Conservation (phyloP, 768 basidiomycete species). For the Amanita thiersii region DNA sequence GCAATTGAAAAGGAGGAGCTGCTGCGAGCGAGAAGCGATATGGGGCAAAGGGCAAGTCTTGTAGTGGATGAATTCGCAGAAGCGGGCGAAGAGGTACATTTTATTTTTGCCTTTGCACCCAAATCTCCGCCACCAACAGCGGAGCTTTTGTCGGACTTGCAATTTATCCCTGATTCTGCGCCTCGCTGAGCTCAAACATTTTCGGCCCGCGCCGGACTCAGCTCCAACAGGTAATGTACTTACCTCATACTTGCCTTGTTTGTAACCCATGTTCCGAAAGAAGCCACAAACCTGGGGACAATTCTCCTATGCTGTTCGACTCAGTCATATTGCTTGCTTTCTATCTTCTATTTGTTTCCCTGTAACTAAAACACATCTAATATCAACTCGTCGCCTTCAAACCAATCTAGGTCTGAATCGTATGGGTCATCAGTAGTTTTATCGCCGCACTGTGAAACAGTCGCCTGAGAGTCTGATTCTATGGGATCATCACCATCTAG, state of each 20-base stretch:
- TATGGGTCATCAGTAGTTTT: background rate
- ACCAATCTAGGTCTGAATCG: background rate
- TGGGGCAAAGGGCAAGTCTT: constrained; percentile 15
- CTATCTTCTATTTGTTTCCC: too few relatives aligned
- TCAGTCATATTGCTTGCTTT: background rate
- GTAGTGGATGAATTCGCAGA: constrained; percentile 11
- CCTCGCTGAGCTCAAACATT: background rate
- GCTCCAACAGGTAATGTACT: background rate
- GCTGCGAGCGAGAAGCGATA: constrained; percentile 14
- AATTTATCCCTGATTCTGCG: constrained; percentile 11
- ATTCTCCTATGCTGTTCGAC: background rate
- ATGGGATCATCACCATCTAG: background rate
- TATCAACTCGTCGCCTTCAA: background rate
- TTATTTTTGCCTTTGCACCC: constrained; percentile 11
- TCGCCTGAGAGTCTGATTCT: background rate
- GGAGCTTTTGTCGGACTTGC: constrained; percentile 22
- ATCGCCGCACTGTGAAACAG: background rate
- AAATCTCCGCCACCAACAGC: constrained; percentile 16
- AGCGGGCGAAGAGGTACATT: background rate
- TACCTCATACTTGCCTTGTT: background rate
- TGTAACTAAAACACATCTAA: too few relatives aligned
- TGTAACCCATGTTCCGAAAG: background rate
- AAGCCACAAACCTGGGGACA: background rate
- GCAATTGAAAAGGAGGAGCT: constrained; percentile 19
- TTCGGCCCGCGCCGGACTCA: background rate